Percentiles rank a stretch among this genome's conserved stretches.
These are phyloP conservation scores for Sporisorium graminicola DNA, from an alignment of 1,284 basidiomycete genomes.

Conservation along the genomic window DNA sequence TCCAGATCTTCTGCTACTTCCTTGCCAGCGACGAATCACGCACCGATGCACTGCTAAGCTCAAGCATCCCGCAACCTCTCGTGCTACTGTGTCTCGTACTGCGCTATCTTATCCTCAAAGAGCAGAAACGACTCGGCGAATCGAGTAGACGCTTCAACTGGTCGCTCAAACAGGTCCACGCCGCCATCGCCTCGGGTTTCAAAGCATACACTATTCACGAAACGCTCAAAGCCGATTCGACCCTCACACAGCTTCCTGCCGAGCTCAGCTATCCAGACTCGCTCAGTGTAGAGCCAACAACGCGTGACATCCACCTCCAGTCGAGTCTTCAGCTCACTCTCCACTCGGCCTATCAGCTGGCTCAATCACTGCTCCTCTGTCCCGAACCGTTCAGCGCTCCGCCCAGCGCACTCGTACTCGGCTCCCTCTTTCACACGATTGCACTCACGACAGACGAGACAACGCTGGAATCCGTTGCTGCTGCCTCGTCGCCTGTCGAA, in stretches of 20 bases:
- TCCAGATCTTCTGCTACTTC: slow-evolving; percentile 36
- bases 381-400: slow-evolving; percentile 32
- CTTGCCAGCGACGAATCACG: slow-evolving; percentile 32
- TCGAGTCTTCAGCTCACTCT: slow-evolving; percentile 47
- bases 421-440: slow-evolving; percentile 38
- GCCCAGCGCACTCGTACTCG: slow-evolving; percentile 40
- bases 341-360: slow-evolving; percentile 35
- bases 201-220: slow-evolving; percentile 28
- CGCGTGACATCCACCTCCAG: slow-evolving; percentile 40
- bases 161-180: slow-evolving; percentile 44
- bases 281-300: slow-evolving; percentile 36
- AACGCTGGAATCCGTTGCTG: slow-evolving; percentile 20
- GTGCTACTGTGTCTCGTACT: slow-evolving; percentile 45
- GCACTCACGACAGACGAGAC: slow-evolving; percentile 26
- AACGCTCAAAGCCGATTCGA: slow-evolving; percentile 30
- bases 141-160: slow-evolving; percentile 45
- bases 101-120: slow-evolving; percentile 44
- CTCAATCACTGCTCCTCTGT: slow-evolving; percentile 43
- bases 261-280: slow-evolving; percentile 21
- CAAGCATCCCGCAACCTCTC: slow-evolving; percentile 22
- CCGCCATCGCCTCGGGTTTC: slow-evolving; percentile 28
- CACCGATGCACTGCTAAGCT: slow-evolving; percentile 15
- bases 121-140: slow-evolving; percentile 40
- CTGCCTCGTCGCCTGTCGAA: slow-evolving; percentile 18
- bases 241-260: slow-evolving; percentile 18